A percentile compares a stretch with the other conserved stretches of the same genome.
Evolutionary conservation across 306 rosid genomes (phyloP).

Genomic region (Lupinus albus): DNA sequence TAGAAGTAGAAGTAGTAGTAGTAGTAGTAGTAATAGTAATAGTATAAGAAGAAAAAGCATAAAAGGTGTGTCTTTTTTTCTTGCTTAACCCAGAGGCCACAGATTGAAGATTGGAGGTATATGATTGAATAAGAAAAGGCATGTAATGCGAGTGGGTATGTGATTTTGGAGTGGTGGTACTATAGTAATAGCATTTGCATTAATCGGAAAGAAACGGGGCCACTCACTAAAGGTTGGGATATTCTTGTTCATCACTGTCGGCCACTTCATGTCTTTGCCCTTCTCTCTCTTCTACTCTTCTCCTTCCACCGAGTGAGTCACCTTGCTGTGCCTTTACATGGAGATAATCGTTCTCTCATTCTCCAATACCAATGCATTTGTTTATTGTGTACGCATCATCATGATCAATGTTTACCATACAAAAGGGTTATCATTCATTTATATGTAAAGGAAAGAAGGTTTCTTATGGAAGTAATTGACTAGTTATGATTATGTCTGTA

Average conservation of each 20-base stretch:
- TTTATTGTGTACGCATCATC: constrained; percentile 23
- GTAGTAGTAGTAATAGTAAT: too few species aligned
- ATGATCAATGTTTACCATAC: too few species aligned
- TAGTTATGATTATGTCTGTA: constrained; percentile 50
- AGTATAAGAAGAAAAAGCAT: too few species aligned
- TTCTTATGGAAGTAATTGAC: constrained; percentile 40
- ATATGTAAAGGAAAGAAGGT: not conserved
- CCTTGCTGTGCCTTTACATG: constrained; percentile 36
- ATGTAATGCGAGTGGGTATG: constrained; percentile 54
- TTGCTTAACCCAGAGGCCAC: too few species aligned
- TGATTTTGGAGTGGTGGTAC: constrained; percentile 46
- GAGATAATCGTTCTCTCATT: constrained; percentile 30
- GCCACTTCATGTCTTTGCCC: too few species aligned
- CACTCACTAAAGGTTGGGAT: constrained; percentile 52
- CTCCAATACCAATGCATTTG: constrained; percentile 28
- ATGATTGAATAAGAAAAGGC: constrained; percentile 56
- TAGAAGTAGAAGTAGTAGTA: constrained; percentile 2
- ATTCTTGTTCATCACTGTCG: too few species aligned
- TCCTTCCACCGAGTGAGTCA: too few species aligned
- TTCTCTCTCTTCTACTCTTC: too few species aligned
- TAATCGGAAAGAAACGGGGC: too few species aligned
- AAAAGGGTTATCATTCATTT: constrained; percentile 15
- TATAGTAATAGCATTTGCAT: constrained; percentile 25
- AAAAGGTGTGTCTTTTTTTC: too few species aligned
- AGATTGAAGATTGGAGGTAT: constrained; percentile 47